Evolutionary conservation across 2,329 filamentous ascomycete genomes (phyloP), one percentile per base, ranked within the genome.

Genomic region (Pleomassaria siparia): DNA sequence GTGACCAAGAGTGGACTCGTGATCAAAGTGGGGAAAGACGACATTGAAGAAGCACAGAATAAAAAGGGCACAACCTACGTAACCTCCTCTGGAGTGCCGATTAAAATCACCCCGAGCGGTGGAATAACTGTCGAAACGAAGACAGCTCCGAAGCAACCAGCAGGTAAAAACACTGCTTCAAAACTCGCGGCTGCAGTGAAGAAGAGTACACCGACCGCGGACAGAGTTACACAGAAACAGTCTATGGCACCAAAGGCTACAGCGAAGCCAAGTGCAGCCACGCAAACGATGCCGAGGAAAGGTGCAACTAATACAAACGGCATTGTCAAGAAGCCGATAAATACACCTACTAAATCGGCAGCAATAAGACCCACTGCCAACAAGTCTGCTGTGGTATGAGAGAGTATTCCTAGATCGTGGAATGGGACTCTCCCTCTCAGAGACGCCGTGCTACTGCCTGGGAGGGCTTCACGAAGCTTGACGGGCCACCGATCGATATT

Each of bases 11-110:
- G 60, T 16, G 67, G 67, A 0, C 50, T 67, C 7, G 52, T 50
- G 10, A 59, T 71, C 40, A 64, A 60, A n/a, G 44, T 70, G 1
- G 62, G 55, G 8, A 66, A 66, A 26, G 55, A 64, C 1, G 65
- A 69, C 3, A 58, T 67, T 9, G 66, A 69, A 41, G 56, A 64
- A 16, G 66, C 65, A 13, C 56, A 64, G 29, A 47, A 59, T 36
- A 64, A 63, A 40, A 61, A 62, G 16, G 63, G 60, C 0, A 36
- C 46, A 2, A 64, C 56, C 1, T 39, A 64, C 12, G 58, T 67
- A 53, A 69, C 63, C 1, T 47, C 64, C 3, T 55, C 58, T 7
- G 67, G 67, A 0, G 50, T 70, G 24, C 65, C 66, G 0, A 69
- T 70, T 42, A 69, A 67, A 32, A 50, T 68, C 24, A 65, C 56